Conservation (phyloP, 108 stramenopile genomes). For the Cyclostephanos tholiformis region DNA sequence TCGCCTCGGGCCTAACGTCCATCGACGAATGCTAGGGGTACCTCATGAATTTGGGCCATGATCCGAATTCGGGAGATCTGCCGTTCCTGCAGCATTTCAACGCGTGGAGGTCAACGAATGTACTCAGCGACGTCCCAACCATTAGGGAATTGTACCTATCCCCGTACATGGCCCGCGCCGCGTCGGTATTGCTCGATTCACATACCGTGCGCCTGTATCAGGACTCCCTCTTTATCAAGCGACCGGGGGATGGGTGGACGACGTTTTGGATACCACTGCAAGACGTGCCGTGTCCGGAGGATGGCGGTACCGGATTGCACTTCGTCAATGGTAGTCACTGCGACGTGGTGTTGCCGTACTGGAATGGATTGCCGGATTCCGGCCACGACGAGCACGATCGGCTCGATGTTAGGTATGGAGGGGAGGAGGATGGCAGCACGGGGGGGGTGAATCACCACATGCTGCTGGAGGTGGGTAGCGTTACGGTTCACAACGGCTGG, state of each 20-base stretch:
- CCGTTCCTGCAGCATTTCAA: conserved; percentile 91
- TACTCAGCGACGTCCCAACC: conserved; percentile 1
- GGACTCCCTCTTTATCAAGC: conserved; percentile 85
- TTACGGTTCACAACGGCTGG: conserved; percentile 87
- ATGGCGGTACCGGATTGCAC: conserved; percentile 65
- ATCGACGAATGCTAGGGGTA: conserved; percentile 58
- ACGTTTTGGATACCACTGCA: conserved; percentile 89
- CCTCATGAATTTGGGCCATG: conserved; percentile 53
- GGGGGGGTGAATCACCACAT: conserved; percentile 63
- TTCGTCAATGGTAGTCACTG: conserved; percentile 78
- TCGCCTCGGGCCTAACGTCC: conserved; percentile 43
- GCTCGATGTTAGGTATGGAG: conserved; percentile 61
- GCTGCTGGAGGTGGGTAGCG: conserved; percentile 74
- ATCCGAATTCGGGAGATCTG: conserved; percentile 35
- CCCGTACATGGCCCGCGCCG: conserved; percentile 51
- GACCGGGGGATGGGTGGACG: conserved; percentile 75
- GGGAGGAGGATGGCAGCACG: background rate
- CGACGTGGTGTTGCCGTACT: conserved; percentile 85
- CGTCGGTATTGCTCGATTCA: conserved; percentile 65
- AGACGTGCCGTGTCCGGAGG: conserved; percentile 51
- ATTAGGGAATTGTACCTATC: conserved; percentile 59
- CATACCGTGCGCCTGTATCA: conserved; percentile 82
- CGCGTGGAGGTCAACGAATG: conserved; percentile 55
- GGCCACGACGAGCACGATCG: conserved; percentile 58
- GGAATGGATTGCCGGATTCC: conserved; percentile 56